Conservation (phyloP, 2,329 filamentous ascomycete genomes). For the Aspergillus ochraceus region DNA sequence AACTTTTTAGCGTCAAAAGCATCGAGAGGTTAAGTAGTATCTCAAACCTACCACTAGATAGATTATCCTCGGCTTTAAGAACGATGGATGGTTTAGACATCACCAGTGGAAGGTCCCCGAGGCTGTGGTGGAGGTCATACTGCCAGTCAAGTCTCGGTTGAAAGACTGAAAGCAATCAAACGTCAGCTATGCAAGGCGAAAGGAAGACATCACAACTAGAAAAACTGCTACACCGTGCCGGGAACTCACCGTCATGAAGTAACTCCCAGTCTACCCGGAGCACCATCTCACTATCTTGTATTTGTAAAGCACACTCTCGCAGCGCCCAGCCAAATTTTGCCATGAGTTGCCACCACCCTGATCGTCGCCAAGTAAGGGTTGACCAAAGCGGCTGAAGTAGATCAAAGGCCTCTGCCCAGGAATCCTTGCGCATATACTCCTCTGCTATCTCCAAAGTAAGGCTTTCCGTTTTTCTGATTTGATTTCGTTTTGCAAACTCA, state of each 20-base stretch:
- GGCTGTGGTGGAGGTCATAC: conserved; percentile 50
- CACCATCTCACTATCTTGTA: conserved; percentile 49
- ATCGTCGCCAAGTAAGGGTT: conserved; percentile 57
- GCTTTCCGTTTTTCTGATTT: conserved; percentile 56
- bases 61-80: conserved; percentile 48
- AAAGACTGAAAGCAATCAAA: conserved; percentile 31
- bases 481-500: conserved; percentile 54
- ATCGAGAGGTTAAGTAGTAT: not conserved
- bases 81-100: conserved; percentile 47
- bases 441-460: conserved; percentile 56
- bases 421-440: conserved; percentile 52
- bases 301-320: conserved; percentile 52
- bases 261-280: conserved; percentile 60
- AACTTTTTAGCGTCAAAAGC: conserved; percentile 15
- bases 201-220: not conserved
- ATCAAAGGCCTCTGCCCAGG: conserved; percentile 53
- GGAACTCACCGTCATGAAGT: conserved; percentile 35
- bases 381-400: conserved; percentile 57
- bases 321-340: conserved; percentile 55
- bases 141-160: conserved; percentile 33
- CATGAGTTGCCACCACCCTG: conserved; percentile 61
- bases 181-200: not conserved
- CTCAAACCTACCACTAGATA: conserved; percentile 46
- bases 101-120: conserved; percentile 39
- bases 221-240: not conserved